Conservation (phyloP, 768 basidiomycete genomes). For the Clavulina sp. region DNA sequence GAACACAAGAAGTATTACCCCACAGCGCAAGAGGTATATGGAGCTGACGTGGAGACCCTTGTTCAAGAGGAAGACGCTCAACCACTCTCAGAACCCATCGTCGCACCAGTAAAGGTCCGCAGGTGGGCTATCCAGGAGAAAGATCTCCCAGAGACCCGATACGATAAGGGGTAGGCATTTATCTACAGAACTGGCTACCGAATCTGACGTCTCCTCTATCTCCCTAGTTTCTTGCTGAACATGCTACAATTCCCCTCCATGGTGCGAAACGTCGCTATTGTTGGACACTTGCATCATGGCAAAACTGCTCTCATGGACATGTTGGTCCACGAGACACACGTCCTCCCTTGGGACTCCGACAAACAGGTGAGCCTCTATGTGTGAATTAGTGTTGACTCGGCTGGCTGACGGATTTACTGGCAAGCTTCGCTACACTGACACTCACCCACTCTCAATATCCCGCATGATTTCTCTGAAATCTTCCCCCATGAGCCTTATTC, state of each 20-base stretch:
- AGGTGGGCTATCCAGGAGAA: constrained; percentile 94
- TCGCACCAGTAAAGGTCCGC: constrained; percentile 86
- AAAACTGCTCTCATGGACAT: constrained; percentile 96
- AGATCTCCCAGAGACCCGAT: constrained; percentile 90
- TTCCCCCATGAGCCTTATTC: constrained; percentile 84
- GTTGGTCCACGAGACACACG: constrained; percentile 93
- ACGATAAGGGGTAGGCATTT: constrained; percentile 71
- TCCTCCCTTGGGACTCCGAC: constrained; percentile 85
- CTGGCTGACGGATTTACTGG: neutral
- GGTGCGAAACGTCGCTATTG: constrained; percentile 90
- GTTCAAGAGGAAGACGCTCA: constrained; percentile 98
- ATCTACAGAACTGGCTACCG: neutral
- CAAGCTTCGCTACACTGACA: constrained; percentile 84
- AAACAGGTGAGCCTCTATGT: constrained; percentile 18
- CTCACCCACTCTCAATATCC: constrained; percentile 73
- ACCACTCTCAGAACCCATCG: constrained; percentile 83
- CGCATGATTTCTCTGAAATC: constrained; percentile 93
- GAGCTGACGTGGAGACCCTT: constrained; percentile 81
- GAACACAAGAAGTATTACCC: constrained; percentile 99
- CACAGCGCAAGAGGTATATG: constrained; percentile 81
- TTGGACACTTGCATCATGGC: constrained; percentile 94
- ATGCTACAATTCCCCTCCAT: constrained; percentile 85
- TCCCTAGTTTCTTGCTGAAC: constrained; percentile 67
- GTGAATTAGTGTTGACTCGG: neutral
- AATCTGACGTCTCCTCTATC: neutral